Conservation (phyloP, 1,284 basidiomycete genomes). For the Melampsora larici-populina region DNA sequence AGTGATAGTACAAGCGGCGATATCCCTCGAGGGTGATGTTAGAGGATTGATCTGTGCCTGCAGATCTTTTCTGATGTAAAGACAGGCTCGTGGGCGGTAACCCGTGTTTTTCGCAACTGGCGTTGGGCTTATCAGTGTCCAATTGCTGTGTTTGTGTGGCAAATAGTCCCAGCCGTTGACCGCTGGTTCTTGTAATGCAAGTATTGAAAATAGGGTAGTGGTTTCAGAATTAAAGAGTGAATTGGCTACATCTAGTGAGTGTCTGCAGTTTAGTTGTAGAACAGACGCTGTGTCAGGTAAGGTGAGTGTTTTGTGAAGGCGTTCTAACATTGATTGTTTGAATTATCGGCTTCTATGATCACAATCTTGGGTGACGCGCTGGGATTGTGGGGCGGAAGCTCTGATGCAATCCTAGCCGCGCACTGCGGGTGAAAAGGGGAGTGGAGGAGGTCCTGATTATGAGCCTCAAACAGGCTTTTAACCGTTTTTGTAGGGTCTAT, state of each 20-base stretch:
- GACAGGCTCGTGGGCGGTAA: background rate
- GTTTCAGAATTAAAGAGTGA: background rate
- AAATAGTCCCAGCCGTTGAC: background rate
- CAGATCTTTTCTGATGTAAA: constrained; percentile 25
- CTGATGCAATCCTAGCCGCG: background rate
- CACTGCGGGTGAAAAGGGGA: background rate
- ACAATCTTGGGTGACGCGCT: background rate
- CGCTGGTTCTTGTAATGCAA: constrained; percentile 9
- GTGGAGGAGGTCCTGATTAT: background rate
- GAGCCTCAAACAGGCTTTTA: background rate
- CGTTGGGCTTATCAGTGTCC: background rate
- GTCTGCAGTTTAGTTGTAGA: background rate
- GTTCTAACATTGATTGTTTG: background rate
- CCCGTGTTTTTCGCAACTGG: background rate
- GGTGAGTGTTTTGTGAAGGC: background rate
- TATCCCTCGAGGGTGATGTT: background rate
- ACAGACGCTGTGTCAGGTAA: background rate
- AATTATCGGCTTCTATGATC: background rate
- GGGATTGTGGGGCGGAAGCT: background rate
- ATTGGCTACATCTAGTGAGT: background rate
- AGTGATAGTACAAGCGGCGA: background rate
- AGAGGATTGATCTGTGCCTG: background rate
- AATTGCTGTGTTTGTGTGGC: background rate
- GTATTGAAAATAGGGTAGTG: background rate
- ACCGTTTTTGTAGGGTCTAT: background rate